Evolutionary conservation across 148 eudicot species (phyloP).

Genomic region (Cornus suecica): DNA sequence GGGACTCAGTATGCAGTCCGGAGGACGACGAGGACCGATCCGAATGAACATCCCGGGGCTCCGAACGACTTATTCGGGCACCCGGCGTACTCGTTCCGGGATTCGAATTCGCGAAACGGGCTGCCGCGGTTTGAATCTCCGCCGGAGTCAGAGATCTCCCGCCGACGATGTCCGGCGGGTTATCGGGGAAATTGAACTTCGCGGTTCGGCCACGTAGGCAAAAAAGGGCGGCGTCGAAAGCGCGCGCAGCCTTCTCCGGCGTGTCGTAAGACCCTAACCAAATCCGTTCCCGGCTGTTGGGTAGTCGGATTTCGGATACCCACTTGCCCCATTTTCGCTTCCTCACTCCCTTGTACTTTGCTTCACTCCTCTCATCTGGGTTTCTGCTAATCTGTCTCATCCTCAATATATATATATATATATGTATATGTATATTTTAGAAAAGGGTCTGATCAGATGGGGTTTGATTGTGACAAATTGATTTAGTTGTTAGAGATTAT

Average conservation of each 20-base stretch:
- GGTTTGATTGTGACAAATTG: too few species aligned
- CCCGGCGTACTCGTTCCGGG: not conserved
- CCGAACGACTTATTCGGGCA: not conserved
- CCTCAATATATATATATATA: too few species aligned
- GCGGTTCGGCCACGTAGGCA: constrained; percentile 75
- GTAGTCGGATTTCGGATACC: constrained; percentile 83
- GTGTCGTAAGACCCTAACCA: constrained; percentile 81
- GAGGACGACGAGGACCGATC: constrained; percentile 11
- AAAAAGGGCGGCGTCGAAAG: constrained; percentile 83
- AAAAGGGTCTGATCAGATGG: too few species aligned
- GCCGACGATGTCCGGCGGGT: constrained; percentile 48
- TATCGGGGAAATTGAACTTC: constrained; percentile 74
- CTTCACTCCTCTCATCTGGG: not conserved
- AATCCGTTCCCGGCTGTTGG: constrained; percentile 77
- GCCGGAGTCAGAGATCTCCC: constrained; percentile 44
- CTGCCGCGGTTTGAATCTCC: constrained; percentile 58
- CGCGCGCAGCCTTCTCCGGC: constrained; percentile 75
- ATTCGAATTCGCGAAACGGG: constrained; percentile 41
- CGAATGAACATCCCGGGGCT: not conserved
- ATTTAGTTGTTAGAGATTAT: too few species aligned
- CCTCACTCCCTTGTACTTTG: constrained; percentile 72
- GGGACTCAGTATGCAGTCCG: constrained; percentile 20
- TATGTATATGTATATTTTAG: too few species aligned
- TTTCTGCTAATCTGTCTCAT: constrained; percentile 12
- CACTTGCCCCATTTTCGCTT: constrained; percentile 93